phyloP scores from a whole-genome alignment of 23 red algal species.

The Gracilaria domingensis region DNA sequence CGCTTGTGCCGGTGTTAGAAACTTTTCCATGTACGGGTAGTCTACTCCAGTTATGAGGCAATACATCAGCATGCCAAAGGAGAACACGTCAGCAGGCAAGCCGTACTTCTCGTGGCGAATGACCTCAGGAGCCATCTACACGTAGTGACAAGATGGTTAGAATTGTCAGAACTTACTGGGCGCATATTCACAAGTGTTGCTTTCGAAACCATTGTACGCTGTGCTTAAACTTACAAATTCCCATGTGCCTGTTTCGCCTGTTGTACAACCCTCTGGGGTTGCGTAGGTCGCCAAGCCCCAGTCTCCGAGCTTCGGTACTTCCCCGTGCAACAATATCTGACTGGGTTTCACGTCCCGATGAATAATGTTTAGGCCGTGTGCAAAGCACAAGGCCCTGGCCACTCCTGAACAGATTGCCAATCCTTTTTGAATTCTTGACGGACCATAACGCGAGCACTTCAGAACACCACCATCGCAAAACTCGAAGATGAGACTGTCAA shows the following conservation, averaged over 20 bases:
- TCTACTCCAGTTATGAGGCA: constrained; percentile 40
- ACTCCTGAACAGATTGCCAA: constrained; percentile 51
- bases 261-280: constrained; percentile 5
- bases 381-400: constrained; percentile 69
- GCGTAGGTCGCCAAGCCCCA: constrained; percentile 70
- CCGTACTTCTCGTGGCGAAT: constrained; percentile 65
- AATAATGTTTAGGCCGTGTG: constrained; percentile 77
- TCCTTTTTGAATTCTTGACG: constrained; percentile 24
- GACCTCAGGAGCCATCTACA: constrained; percentile 69
- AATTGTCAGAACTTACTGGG: neutral
- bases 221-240: constrained; percentile 55
- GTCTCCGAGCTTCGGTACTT: constrained; percentile 72
- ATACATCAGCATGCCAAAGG: constrained; percentile 60
- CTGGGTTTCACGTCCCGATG: constrained; percentile 95
- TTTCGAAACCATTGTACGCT: neutral
- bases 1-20: constrained; percentile 61
- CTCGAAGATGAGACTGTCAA: constrained; percentile 60
- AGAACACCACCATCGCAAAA: constrained; percentile 44
- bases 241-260: constrained; percentile 82
- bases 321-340: constrained; percentile 77
- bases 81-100: constrained; percentile 62
- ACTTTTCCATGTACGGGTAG: constrained; percentile 65
- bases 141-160: neutral
- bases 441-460: constrained; percentile 20
- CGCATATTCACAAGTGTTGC: neutral